phyloP scores from a whole-genome alignment of 495 filamentous ascomycete genomes.

The Penicillium bialowiezense region DNA sequence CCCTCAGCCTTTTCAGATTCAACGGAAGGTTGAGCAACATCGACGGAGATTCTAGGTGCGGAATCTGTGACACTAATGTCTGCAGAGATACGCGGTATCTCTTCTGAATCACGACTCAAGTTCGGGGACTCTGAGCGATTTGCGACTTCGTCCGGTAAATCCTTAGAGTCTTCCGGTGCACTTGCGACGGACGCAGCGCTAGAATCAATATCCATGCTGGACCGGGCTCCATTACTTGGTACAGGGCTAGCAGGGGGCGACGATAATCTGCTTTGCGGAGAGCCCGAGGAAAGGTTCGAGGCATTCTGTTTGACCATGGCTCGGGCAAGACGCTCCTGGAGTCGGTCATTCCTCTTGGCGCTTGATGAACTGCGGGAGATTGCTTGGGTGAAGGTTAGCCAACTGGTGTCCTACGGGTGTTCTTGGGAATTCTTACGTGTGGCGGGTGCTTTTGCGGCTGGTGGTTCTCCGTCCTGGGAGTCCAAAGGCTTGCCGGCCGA shows the following conservation, averaged over 20 bases:
- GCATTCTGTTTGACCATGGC: constrained; percentile 52
- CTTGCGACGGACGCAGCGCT: constrained; percentile 19
- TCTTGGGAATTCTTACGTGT: constrained; percentile 14
- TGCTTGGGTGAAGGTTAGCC: constrained; percentile 32
- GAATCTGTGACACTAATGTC: constrained; percentile 22
- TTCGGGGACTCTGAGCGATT: constrained; percentile 11
- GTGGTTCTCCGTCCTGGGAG: constrained; percentile 4
- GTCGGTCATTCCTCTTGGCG: constrained; percentile 64
- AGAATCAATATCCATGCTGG: constrained; percentile 39
- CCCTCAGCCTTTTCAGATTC: constrained; percentile 5
- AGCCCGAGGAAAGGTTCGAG: constrained; percentile 26
- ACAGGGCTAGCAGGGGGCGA: constrained; percentile 36
- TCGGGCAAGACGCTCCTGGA: constrained; percentile 82
- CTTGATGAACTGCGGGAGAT: constrained; percentile 52
- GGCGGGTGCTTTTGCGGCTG: constrained; percentile 19
- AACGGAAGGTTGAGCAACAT: constrained; percentile 11
- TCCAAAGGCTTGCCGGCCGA: constrained; percentile 23
- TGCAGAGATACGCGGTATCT: constrained; percentile 30
- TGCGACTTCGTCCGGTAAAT: constrained; percentile 10
- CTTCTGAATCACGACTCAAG: constrained; percentile 32
- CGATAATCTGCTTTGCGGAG: constrained; percentile 30
- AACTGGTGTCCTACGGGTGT: not conserved
- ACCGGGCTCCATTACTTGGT: constrained; percentile 33
- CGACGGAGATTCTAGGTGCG: constrained; percentile 10
- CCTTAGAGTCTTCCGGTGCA: constrained; percentile 16